Evolutionary conservation across 345 rosid species (phyloP).

Genomic region (Turnera subulata): DNA sequence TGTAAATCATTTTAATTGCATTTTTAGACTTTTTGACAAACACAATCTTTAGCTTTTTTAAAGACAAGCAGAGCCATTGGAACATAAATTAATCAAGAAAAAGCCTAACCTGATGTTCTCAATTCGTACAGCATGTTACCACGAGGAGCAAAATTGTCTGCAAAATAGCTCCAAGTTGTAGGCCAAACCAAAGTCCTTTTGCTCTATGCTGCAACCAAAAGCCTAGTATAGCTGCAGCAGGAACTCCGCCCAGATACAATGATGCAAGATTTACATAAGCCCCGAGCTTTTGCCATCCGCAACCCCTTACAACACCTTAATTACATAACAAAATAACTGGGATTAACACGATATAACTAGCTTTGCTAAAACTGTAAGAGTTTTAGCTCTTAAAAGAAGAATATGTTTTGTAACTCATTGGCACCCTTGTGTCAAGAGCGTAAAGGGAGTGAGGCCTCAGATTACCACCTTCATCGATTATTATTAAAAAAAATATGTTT

Average conservation of each 20-base stretch:
- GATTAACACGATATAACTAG: not conserved
- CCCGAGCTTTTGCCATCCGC: constrained; percentile 84
- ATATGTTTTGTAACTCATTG: too few species aligned
- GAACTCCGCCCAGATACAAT: too few species aligned
- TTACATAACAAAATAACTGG: not conserved
- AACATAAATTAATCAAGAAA: not conserved
- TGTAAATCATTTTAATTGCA: too few species aligned
- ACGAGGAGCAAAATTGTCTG: constrained; percentile 45
- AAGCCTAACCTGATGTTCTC: constrained; percentile 39
- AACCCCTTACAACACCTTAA: constrained; percentile 75
- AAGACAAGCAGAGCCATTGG: not conserved
- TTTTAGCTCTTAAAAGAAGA: not conserved
- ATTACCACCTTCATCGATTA: too few species aligned
- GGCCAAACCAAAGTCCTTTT: too few species aligned
- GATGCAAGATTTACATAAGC: constrained; percentile 72
- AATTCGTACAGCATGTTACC: constrained; percentile 53
- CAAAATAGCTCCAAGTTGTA: constrained; percentile 52
- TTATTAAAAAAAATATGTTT: too few species aligned
- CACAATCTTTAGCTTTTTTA: too few species aligned
- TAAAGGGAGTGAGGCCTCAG: too few species aligned
- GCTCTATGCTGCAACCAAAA: too few species aligned
- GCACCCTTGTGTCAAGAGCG: too few species aligned
- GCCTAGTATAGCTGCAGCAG: too few species aligned
- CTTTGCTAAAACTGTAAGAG: not conserved
- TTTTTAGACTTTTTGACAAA: too few species aligned